phyloP scores from a whole-genome alignment of 352 stramenopile species.

The Elongisporangium senticosum region DNA sequence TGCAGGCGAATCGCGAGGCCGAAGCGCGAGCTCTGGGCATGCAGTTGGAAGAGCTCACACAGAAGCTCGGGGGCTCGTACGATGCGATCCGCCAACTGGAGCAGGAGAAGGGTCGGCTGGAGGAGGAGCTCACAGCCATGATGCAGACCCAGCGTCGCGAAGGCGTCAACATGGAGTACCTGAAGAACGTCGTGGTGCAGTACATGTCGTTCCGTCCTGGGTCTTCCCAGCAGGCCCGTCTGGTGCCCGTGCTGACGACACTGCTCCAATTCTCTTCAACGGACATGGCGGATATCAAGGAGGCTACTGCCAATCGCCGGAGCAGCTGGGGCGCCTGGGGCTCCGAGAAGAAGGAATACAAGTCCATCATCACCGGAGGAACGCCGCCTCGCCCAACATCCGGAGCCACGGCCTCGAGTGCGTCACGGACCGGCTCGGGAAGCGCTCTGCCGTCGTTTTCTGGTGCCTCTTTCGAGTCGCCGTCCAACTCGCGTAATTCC shows the following conservation, averaged over 20 bases:
- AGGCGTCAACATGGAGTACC: constrained; percentile 88
- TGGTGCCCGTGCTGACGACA: constrained; percentile 82
- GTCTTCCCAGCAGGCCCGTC: constrained; percentile 67
- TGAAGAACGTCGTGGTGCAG: constrained; percentile 89
- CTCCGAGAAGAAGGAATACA: constrained; percentile 50
- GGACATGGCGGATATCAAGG: constrained; percentile 78
- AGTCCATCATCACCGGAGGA: constrained; percentile 43
- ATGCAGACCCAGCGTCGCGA: constrained; percentile 80
- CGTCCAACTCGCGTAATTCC: constrained; percentile 9
- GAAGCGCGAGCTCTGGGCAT: constrained; percentile 47
- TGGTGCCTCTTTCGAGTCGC: neutral
- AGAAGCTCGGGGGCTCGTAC: constrained; percentile 35
- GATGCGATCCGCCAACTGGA: constrained; percentile 50
- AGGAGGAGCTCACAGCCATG: constrained; percentile 64
- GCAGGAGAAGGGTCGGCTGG: constrained; percentile 50
- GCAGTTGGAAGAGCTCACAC: constrained; percentile 45
- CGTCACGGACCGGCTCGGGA: neutral
- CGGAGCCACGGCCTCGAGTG: neutral
- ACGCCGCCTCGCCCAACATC: constrained; percentile 21
- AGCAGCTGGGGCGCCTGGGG: constrained; percentile 75
- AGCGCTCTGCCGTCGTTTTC: neutral
- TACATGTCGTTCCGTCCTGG: constrained; percentile 86
- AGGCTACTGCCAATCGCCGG: constrained; percentile 34
- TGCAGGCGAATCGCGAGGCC: constrained; percentile 79
- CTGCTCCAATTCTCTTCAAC: constrained; percentile 73